A percentile compares a stretch with the other conserved stretches of the same genome.
Evolutionary conservation across 108 stramenopile genomes (phyloP).

Genomic region (Discostella pseudostelligera): DNA sequence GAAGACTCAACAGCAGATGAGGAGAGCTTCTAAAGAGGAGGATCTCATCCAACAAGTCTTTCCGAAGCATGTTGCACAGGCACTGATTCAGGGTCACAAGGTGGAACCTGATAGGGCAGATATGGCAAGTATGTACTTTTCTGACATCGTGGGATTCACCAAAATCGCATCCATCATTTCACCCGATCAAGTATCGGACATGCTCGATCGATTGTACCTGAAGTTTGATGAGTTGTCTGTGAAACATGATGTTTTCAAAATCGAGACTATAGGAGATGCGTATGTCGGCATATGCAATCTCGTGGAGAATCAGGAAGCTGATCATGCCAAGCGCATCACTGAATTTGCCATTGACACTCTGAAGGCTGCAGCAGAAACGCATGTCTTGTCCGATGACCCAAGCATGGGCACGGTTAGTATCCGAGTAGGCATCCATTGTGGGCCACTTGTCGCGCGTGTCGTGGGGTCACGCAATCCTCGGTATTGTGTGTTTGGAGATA

Average conservation of each 20-base stretch:
- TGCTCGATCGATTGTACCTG: slow-evolving; percentile 67
- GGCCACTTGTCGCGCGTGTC: slow-evolving; percentile 70
- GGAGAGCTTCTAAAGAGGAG: background rate
- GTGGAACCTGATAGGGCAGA: slow-evolving; percentile 41
- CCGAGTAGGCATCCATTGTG: slow-evolving; percentile 71
- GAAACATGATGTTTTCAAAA: slow-evolving; percentile 74
- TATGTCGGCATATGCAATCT: slow-evolving; percentile 71
- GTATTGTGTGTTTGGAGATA: slow-evolving; percentile 76
- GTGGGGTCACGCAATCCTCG: slow-evolving; percentile 69
- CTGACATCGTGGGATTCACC: slow-evolving; percentile 74
- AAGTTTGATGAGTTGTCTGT: slow-evolving; percentile 64
- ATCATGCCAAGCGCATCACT: slow-evolving; percentile 75
- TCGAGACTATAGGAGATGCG: slow-evolving; percentile 77
- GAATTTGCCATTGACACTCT: slow-evolving; percentile 69
- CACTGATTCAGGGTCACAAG: slow-evolving; percentile 47
- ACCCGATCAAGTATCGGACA: slow-evolving; percentile 58
- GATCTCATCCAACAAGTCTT: slow-evolving; percentile 41
- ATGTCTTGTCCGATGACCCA: slow-evolving; percentile 54
- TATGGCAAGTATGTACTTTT: slow-evolving; percentile 50
- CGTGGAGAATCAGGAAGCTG: slow-evolving; percentile 54
- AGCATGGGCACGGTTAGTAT: slow-evolving; percentile 60
- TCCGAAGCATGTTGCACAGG: slow-evolving; percentile 58
- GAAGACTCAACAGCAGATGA: slow-evolving; percentile 8
- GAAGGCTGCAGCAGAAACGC: slow-evolving; percentile 53
- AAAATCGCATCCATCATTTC: slow-evolving; percentile 51